These are phyloP conservation scores for Oryza nivara DNA, from an alignment of 176 grass and related monocot species.

Conservation along the genomic window DNA sequence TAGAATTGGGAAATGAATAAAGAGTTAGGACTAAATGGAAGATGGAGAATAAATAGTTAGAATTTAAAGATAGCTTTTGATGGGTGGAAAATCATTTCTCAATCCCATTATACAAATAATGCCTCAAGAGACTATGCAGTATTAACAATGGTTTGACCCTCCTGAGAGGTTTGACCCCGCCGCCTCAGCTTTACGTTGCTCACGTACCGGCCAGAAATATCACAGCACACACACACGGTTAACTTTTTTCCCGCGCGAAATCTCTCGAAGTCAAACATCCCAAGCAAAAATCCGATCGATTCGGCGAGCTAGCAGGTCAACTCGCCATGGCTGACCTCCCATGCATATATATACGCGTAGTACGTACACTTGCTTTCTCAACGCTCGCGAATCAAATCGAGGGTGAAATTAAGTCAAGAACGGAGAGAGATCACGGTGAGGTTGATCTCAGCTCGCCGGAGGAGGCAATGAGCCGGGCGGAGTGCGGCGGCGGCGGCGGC, in stretches of 20 bases:
- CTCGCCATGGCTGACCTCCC: neutral
- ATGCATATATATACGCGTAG: neutral
- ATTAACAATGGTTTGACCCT: neutral
- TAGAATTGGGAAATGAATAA: too few relatives aligned
- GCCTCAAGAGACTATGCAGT: neutral
- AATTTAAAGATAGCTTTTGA: too few relatives aligned
- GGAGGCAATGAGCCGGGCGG: slow-evolving; percentile 23
- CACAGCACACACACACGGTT: neutral
- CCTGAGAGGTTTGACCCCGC: neutral
- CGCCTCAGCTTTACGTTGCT: neutral
- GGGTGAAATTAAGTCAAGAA: neutral
- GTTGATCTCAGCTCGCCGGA: neutral
- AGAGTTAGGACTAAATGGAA: too few relatives aligned
- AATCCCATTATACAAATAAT: too few relatives aligned
- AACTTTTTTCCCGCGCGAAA: neutral
- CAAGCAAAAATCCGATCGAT: neutral
- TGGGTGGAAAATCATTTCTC: too few relatives aligned
- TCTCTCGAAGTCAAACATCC: neutral
- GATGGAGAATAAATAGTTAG: too few relatives aligned
- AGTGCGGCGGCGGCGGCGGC: neutral
- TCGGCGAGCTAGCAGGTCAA: neutral
- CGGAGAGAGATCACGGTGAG: neutral
- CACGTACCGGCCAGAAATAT: neutral
- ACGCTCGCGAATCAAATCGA: neutral
- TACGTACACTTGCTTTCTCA: neutral